Conservation (phyloP, 257 asterid genomes). For the Solanum sitiens region DNA sequence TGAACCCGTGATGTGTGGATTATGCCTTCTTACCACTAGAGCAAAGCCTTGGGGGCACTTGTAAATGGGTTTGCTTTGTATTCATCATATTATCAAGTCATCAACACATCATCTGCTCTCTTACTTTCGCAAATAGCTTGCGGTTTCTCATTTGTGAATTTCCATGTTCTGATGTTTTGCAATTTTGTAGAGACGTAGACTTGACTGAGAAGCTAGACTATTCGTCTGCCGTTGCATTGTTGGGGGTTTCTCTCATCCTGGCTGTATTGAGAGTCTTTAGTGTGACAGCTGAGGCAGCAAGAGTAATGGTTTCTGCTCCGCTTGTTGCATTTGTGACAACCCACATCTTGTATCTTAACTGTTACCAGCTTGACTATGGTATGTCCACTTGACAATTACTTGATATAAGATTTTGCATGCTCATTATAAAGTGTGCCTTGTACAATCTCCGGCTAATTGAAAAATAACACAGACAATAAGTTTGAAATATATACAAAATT, state of each 20-base stretch:
- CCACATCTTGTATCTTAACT: slow-evolving; percentile 70
- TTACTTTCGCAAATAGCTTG: neutral
- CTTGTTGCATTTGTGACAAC: slow-evolving; percentile 59
- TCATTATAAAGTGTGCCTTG: neutral
- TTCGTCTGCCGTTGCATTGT: slow-evolving; percentile 65
- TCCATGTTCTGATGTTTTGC: slow-evolving; percentile 3
- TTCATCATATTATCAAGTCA: neutral
- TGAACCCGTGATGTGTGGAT: neutral
- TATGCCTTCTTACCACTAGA: neutral
- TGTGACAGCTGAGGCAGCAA: slow-evolving; percentile 59
- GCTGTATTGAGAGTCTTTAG: slow-evolving; percentile 57
- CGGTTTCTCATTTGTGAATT: neutral
- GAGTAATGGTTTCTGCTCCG: slow-evolving; percentile 95
- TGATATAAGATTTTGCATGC: neutral
- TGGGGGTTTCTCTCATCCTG: slow-evolving; percentile 62
- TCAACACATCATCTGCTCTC: neutral
- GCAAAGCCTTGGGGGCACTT: neutral
- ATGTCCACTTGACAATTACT: slow-evolving; percentile 13
- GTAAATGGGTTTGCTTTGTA: neutral
- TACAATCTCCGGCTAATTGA: neutral
- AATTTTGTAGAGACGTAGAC: slow-evolving; percentile 59
- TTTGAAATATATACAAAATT: neutral
- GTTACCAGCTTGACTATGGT: slow-evolving; percentile 57
- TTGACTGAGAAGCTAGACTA: slow-evolving; percentile 77
- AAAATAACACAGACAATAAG: neutral